Evolutionary conservation across 2,329 filamentous ascomycete genomes (phyloP), one percentile per base, ranked within the genome.

Genomic region (Paecilomyces fulvus): DNA sequence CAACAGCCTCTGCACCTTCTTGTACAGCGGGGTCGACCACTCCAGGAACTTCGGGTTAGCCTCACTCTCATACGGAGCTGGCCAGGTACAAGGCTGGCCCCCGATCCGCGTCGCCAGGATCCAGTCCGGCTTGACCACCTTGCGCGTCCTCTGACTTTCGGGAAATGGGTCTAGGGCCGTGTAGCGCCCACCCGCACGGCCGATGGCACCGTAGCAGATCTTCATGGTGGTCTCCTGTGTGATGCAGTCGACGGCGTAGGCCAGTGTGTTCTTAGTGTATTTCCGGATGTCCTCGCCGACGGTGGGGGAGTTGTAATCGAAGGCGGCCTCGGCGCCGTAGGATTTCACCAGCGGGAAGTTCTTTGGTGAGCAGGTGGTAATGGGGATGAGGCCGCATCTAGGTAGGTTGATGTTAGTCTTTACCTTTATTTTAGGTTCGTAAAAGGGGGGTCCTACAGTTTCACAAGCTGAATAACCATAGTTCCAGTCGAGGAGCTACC

Each of bases 181-280:
- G n/a, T 37, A 37, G 14, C 33, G 14, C 10, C 33, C 33, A n/a
- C 33, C 72, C 54, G 23, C 59, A 23, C 60, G 61, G 23, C 66
- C 72, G 21, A 68, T 69, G 20, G 66, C 66, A 31, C 46, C 66
- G 60, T 69, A 74, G 67, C 74, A 75, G 3, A 69, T 49, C 3
- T 58, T 49, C 48, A 68, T 74, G 0, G 71, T 68, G 6, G 63
- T 59, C 0, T 68, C 53, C 11, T 69, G 63, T 0, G 72, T 61
- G 52, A 80, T 66, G 63, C 72, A 76, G 64, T 80, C 78, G 2
- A 78, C 56, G 1, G 70, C 75, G 55, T 70, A 71, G 1, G 37
- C 57, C 0, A 79, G 70, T 2, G 56, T 57, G 62, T 72, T 70
- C 3, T 55, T 51, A 0, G 78, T 79, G 63, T 71, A 69, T 0